Evolutionary conservation across 305 asterid genomes (phyloP).

Genomic region (Plantago lanceolata): DNA sequence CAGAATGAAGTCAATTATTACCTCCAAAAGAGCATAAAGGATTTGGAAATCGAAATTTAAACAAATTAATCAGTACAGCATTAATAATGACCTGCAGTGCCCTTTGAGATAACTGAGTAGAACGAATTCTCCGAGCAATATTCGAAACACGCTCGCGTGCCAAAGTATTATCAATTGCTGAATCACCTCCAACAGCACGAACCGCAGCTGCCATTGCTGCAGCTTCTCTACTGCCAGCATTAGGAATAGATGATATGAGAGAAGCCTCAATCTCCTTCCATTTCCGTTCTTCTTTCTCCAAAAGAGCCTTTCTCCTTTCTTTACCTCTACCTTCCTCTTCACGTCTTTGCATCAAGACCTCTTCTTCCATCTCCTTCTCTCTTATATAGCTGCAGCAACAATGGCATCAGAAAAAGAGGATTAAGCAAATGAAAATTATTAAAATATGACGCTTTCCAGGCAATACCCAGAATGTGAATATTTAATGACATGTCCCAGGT

Average conservation of each 20-base stretch:
- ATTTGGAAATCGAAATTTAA: background rate
- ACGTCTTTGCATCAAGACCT: slow-evolving; percentile 95
- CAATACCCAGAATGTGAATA: no score
- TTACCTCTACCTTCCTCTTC: slow-evolving; percentile 99
- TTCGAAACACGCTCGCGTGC: slow-evolving; percentile 96
- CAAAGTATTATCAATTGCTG: slow-evolving; percentile 90
- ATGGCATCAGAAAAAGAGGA: slow-evolving; percentile 22
- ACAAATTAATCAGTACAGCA: slow-evolving; percentile 2
- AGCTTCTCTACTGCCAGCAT: slow-evolving; percentile 99
- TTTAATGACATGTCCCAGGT: background rate
- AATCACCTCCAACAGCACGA: slow-evolving; percentile 99
- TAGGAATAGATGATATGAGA: slow-evolving; percentile 89
- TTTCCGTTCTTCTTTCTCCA: slow-evolving; percentile 98
- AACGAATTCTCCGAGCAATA: slow-evolving; percentile 93
- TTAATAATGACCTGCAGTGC: slow-evolving; percentile 69
- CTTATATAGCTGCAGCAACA: slow-evolving; percentile 68
- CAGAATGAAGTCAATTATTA: slow-evolving; percentile 7
- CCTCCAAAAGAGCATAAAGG: background rate
- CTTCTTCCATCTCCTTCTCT: slow-evolving; percentile 99
- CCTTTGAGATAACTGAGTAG: slow-evolving; percentile 88
- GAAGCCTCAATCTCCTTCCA: slow-evolving; percentile 99
- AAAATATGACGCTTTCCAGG: background rate
- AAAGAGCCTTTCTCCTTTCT: slow-evolving; percentile 94
- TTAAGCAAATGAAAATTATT: slow-evolving; percentile 17
- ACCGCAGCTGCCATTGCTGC: slow-evolving; percentile 99